Evolutionary conservation across 2,329 filamentous ascomycete species (phyloP).

Genomic region (Ceratocystis cubensis): DNA sequence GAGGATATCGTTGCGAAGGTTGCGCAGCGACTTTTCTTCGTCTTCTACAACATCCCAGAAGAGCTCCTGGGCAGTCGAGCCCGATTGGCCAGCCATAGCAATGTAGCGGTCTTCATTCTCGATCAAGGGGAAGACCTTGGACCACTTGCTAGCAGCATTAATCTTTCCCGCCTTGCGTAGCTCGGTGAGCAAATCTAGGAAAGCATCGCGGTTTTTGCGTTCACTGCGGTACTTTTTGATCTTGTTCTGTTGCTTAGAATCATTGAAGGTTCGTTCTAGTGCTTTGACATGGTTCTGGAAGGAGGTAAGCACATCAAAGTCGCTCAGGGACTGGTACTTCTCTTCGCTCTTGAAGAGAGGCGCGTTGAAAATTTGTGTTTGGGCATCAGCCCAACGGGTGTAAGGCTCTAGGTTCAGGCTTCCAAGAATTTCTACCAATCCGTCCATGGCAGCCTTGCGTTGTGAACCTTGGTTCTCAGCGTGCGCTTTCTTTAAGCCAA

Average conservation of each 20-base stretch:
- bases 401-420: slow-evolving; percentile 79
- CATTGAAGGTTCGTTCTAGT: slow-evolving; percentile 82
- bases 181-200: slow-evolving; percentile 60
- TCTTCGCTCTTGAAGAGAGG: slow-evolving; percentile 52
- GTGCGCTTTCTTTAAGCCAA: slow-evolving; percentile 69
- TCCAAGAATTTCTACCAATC: slow-evolving; percentile 64
- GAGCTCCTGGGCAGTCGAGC: slow-evolving; percentile 76
- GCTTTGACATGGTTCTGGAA: slow-evolving; percentile 94
- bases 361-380: slow-evolving; percentile 49
- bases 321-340: slow-evolving; percentile 74
- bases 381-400: slow-evolving; percentile 86
- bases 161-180: slow-evolving; percentile 66
- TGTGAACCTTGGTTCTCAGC: slow-evolving; percentile 59
- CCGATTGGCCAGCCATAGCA: slow-evolving; percentile 69
- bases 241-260: slow-evolving; percentile 78
- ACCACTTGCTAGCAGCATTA: slow-evolving; percentile 85
- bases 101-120: slow-evolving; percentile 71
- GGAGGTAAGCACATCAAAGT: slow-evolving; percentile 78
- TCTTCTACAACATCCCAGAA: slow-evolving; percentile 96
- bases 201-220: slow-evolving; percentile 74
- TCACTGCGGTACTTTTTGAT: slow-evolving; percentile 67
- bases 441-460: slow-evolving; percentile 72
- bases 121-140: slow-evolving; percentile 60
- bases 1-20: slow-evolving; percentile 67
- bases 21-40: slow-evolving; percentile 76